Conservation (phyloP, 805 yeast genomes). For the Barnettozyma botsteinii region DNA sequence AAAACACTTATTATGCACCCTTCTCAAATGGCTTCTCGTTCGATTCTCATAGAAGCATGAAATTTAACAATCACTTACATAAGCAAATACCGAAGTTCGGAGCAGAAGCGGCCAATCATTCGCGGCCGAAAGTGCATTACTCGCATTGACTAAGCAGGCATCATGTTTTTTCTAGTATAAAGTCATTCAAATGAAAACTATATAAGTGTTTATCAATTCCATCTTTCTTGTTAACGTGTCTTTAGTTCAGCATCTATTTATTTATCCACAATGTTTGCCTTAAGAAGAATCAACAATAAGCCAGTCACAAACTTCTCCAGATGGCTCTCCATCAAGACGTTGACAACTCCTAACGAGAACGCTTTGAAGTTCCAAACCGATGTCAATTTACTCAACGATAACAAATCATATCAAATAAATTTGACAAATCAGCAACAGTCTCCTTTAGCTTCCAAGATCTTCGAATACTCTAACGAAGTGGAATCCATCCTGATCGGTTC, state of each 20-base stretch:
- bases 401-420: constrained; percentile 21
- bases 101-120: background rate
- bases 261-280: constrained; percentile 3
- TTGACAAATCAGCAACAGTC: constrained; percentile 35
- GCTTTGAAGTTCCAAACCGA: constrained; percentile 57
- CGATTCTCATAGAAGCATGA: background rate
- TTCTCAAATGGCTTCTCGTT: no score
- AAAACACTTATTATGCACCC: background rate
- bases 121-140: background rate
- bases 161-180: background rate
- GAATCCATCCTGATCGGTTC: constrained; percentile 67
- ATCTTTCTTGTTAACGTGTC: no score
- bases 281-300: constrained; percentile 2
- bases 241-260: background rate
- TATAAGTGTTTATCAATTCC: constrained; percentile 1
- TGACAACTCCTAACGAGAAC: constrained; percentile 69
- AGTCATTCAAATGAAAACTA: background rate
- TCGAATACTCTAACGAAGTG: constrained; percentile 51
- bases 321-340: constrained; percentile 33
- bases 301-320: constrained; percentile 6
- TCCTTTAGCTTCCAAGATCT: constrained; percentile 56
- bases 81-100: background rate
- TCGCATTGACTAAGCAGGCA: background rate
- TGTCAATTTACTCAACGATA: constrained; percentile 28
- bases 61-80: background rate